A percentile compares a stretch with the other conserved stretches of the same genome.
Conservation (phyloP, 73 alveolate species). For the Effrenium voratum region DNA sequence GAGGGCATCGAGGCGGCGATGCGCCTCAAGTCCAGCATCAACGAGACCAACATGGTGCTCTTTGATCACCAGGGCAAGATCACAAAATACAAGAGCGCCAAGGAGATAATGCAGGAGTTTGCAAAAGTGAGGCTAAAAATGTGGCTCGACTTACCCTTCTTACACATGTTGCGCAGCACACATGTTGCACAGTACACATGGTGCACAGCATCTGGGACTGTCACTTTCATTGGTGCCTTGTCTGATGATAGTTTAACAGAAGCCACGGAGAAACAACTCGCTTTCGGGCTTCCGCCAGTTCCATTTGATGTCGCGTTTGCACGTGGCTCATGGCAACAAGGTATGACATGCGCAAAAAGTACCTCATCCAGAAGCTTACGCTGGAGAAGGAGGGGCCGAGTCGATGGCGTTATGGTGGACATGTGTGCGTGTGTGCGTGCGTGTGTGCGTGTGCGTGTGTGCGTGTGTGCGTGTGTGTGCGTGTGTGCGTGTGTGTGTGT, state of each 20-base stretch:
- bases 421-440: background rate
- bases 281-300: background rate
- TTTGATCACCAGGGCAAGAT: constrained; percentile 68
- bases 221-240: background rate
- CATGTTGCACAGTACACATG: background rate
- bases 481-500: too few relatives aligned
- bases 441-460: background rate
- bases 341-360: constrained; percentile 76
- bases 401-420: background rate
- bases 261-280: background rate
- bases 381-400: constrained; percentile 40
- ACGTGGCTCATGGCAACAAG: background rate
- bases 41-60: constrained; percentile 74
- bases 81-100: constrained; percentile 59
- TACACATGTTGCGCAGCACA: background rate
- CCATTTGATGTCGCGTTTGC: background rate
- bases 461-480: too few relatives aligned
- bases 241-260: background rate
- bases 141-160: too few relatives aligned
- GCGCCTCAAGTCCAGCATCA: constrained; percentile 43
- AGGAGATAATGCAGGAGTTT: constrained; percentile 77
- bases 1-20: constrained; percentile 77
- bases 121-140: constrained; percentile 65
- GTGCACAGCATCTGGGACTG: background rate
- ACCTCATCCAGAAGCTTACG: constrained; percentile 61